Evolutionary conservation across 129 eudicot species (phyloP).

Genomic region (Ambrosia artemisiifolia): DNA sequence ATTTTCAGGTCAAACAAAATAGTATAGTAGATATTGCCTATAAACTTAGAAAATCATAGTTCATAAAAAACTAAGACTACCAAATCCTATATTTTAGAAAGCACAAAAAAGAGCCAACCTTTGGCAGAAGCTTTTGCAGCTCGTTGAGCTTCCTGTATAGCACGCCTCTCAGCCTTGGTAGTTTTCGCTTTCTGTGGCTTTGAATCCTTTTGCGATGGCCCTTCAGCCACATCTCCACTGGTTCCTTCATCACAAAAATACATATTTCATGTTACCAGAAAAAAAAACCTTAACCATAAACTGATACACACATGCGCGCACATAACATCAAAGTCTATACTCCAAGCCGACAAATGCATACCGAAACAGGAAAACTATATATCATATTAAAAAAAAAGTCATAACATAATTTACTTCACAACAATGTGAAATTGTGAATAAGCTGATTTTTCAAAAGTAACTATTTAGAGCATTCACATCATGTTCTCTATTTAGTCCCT

Average conservation of each 20-base stretch:
- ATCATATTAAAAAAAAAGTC: background rate
- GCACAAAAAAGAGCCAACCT: conserved; percentile 32
- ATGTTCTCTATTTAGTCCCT: too few relatives aligned
- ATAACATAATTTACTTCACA: background rate
- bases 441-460: background rate
- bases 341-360: background rate
- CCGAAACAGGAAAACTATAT: background rate
- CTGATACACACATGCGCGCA: background rate
- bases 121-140: conserved; percentile 89
- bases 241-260: conserved; percentile 36
- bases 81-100: background rate
- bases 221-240: conserved; percentile 32
- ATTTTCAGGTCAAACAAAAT: background rate
- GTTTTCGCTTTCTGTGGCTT: conserved; percentile 67
- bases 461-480: background rate
- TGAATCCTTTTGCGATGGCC: conserved; percentile 30
- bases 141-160: conserved; percentile 90
- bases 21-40: background rate
- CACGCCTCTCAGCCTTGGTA: conserved; percentile 91
- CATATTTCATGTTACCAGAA: background rate
- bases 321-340: background rate
- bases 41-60: background rate
- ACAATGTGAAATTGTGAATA: background rate
- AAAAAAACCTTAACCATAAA: background rate
- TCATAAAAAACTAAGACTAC: background rate